These are phyloP conservation scores for Chlorella ohadii DNA, from an alignment of 139 green algal species.

Conservation along the genomic window DNA sequence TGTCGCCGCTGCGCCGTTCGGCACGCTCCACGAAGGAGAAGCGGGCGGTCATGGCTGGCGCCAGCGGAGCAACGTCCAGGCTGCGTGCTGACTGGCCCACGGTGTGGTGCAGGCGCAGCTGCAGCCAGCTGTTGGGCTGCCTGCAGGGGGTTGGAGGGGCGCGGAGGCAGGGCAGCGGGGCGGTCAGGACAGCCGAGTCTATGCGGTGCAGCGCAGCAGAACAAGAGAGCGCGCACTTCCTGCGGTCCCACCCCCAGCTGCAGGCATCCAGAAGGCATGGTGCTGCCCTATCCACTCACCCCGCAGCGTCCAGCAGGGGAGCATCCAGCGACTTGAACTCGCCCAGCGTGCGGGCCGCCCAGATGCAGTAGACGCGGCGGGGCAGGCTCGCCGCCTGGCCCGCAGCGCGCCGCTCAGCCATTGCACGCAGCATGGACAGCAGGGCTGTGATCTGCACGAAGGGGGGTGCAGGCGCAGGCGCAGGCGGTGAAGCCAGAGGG, in stretches of 20 bases:
- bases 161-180: background rate
- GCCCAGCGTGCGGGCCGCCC: background rate
- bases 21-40: no score
- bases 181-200: no score
- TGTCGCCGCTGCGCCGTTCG: no score
- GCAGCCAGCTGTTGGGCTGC: slow-evolving; percentile 3
- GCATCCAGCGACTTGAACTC: slow-evolving; percentile 34
- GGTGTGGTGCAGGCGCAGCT: slow-evolving; percentile 21
- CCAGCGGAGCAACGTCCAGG: no score
- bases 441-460: slow-evolving; percentile 17
- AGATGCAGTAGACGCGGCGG: slow-evolving; percentile 14
- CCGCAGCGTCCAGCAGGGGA: background rate
- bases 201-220: no score
- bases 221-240: no score
- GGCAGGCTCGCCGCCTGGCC: background rate
- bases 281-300: background rate
- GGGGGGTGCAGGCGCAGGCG: no score
- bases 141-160: background rate
- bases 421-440: slow-evolving; percentile 22
- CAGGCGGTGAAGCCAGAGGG: no score
- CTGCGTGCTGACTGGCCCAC: background rate
- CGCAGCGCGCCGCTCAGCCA: background rate
- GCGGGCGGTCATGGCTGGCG: no score
- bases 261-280: no score
- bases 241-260: no score